Conservation (phyloP, 176 grass and related monocot genomes). For the Thinopyrum elongatum region DNA sequence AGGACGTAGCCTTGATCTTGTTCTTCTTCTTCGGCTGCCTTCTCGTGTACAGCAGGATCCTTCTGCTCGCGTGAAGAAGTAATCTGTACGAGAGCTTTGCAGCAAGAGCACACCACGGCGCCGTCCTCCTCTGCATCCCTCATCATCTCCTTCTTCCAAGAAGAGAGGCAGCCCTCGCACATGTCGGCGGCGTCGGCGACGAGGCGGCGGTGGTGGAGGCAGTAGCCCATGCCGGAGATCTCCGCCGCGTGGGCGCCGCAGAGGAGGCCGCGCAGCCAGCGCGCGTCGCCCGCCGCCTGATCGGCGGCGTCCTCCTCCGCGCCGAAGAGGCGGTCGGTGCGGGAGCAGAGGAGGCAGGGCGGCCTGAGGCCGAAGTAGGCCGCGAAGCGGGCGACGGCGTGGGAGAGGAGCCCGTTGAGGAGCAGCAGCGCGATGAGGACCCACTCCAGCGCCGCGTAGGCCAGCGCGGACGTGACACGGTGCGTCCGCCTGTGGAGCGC, state of each 20-base stretch:
- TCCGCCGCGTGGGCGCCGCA: conserved; percentile 81
- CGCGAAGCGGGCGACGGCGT: conserved; percentile 75
- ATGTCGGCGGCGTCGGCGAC: conserved; percentile 57
- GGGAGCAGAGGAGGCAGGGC: conserved; percentile 84
- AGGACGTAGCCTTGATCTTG: conserved; percentile 30
- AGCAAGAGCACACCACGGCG: conserved; percentile 58
- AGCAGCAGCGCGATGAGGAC: conserved; percentile 86
- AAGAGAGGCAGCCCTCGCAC: conserved; percentile 73
- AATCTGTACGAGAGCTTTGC: conserved; percentile 29
- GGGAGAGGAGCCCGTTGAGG: conserved; percentile 74
- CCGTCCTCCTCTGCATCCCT: conserved; percentile 43
- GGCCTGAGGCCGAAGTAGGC: conserved; percentile 69
- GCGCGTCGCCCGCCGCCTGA: conserved; percentile 15
- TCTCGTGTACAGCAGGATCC: neutral
- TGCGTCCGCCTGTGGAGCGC: conserved; percentile 55
- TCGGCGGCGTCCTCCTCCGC: neutral
- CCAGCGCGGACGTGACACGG: conserved; percentile 51
- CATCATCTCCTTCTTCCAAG: conserved; percentile 39
- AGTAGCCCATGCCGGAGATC: conserved; percentile 72
- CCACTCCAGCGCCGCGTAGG: conserved; percentile 84
- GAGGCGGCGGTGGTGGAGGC: conserved; percentile 50
- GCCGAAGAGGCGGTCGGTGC: conserved; percentile 75
- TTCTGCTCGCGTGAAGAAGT: neutral
- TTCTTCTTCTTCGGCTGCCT: neutral
- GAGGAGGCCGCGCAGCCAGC: conserved; percentile 41